Percentiles rank a stretch among this genome's conserved stretches.
Evolutionary conservation across 2,329 filamentous ascomycete genomes (phyloP).

Genomic region (Rutstroemia sydowiana): DNA sequence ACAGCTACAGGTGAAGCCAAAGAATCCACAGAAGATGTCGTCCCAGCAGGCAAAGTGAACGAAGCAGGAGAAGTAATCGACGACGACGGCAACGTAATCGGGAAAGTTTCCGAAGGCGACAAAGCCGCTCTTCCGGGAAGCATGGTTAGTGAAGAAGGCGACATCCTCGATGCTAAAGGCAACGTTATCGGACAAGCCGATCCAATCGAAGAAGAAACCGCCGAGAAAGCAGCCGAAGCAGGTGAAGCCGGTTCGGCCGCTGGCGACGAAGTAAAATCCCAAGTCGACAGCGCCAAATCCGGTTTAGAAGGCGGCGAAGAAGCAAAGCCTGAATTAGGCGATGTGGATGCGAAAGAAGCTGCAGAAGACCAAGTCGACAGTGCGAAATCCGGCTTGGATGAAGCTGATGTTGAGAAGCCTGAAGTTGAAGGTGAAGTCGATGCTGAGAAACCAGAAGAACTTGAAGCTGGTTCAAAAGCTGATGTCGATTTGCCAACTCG

Average conservation of each 20-base stretch:
- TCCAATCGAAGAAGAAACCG: slow-evolving; percentile 3
- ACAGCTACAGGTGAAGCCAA: background rate
- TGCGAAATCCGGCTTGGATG: background rate
- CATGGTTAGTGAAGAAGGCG: slow-evolving; percentile 36
- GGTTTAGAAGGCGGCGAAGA: slow-evolving; percentile 14
- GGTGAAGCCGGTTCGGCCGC: background rate
- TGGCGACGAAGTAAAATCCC: slow-evolving; percentile 1
- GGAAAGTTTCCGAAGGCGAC: slow-evolving; percentile 57
- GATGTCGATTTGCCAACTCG: no score
- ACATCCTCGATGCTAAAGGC: slow-evolving; percentile 48
- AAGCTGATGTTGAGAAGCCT: background rate
- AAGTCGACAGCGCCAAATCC: slow-evolving; percentile 5
- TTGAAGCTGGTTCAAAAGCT: background rate
- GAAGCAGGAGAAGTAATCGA: slow-evolving; percentile 47
- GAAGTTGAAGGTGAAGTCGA: background rate
- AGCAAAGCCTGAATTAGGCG: slow-evolving; percentile 30
- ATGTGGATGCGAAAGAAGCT: slow-evolving; percentile 21
- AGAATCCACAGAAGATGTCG: background rate
- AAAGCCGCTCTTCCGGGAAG: slow-evolving; percentile 41
- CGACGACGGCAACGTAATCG: slow-evolving; percentile 45
- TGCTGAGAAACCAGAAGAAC: no score
- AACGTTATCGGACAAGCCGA: slow-evolving; percentile 35
- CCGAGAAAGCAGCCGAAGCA: background rate
- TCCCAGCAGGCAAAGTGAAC: slow-evolving; percentile 30
- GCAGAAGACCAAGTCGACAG: background rate